Conservation (phyloP, 768 basidiomycete genomes). For the Scleroderma bovista region DNA sequence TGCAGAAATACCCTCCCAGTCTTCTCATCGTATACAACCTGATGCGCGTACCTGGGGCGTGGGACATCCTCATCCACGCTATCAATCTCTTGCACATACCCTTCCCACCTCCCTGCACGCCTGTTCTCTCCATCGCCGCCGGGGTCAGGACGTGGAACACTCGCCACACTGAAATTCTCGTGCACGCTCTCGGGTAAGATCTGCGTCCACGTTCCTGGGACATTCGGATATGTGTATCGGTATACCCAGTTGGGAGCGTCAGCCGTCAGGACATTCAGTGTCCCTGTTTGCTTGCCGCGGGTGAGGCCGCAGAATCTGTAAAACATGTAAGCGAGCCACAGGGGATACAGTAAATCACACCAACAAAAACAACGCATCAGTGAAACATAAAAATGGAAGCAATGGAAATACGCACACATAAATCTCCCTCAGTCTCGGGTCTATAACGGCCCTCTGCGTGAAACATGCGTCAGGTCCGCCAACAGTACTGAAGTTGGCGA, state of each 20-base stretch:
- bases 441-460: conserved; percentile 69
- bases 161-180: not conserved
- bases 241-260: conserved; percentile 65
- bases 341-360: not conserved
- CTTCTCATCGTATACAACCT: conserved; percentile 64
- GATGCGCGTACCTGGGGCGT: conserved; percentile 67
- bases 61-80: conserved; percentile 36
- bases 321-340: not conserved
- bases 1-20: conserved; percentile 61
- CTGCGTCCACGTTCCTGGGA: conserved; percentile 61
- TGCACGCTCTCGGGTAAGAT: conserved; percentile 38
- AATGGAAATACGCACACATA: conserved; percentile 53
- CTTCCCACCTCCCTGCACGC: not conserved
- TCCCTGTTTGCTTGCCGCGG: conserved; percentile 32
- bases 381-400: not conserved
- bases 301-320: conserved; percentile 60
- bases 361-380: not conserved
- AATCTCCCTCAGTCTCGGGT: conserved; percentile 56
- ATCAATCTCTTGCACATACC: not conserved
- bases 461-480: conserved; percentile 72
- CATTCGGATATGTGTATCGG: conserved; percentile 43
- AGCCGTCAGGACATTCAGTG: conserved; percentile 38
- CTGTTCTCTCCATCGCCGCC: not conserved
- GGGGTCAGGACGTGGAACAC: not conserved
- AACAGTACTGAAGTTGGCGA: conserved; percentile 50